Evolutionary conservation across 441 rosid genomes (phyloP).

Genomic region (Dalechampia spathulata): DNA sequence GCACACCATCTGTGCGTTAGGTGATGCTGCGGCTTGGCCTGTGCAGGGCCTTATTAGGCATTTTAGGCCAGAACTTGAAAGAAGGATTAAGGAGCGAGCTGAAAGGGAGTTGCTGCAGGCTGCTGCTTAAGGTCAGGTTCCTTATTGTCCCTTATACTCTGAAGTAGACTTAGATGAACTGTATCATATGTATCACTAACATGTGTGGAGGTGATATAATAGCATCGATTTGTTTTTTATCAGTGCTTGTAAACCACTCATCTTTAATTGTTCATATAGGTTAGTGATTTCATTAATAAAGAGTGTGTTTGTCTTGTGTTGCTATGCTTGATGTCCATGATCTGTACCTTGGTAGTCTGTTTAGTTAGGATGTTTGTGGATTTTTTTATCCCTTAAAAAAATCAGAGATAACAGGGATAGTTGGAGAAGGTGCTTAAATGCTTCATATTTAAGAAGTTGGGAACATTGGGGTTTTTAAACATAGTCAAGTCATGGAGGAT

Average conservation of each 20-base stretch:
- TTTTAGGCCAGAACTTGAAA: slow-evolving; percentile 98
- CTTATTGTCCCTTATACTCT: slow-evolving; percentile 18
- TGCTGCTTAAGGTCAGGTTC: slow-evolving; percentile 74
- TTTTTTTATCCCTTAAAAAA: background rate
- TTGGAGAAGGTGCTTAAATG: too few species aligned
- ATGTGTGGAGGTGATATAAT: background rate
- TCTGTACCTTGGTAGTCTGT: background rate
- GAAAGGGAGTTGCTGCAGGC: slow-evolving; percentile 91
- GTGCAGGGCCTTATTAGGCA: slow-evolving; percentile 98
- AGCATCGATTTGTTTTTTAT: background rate
- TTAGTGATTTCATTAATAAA: background rate
- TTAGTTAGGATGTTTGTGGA: background rate
- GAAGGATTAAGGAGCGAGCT: slow-evolving; percentile 87
- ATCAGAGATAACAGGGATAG: background rate
- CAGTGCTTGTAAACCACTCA: background rate
- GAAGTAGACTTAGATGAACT: background rate
- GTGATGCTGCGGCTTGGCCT: slow-evolving; percentile 99
- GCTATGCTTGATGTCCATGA: background rate
- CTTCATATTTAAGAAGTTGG: too few species aligned
- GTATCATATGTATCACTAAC: background rate
- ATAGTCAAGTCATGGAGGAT: background rate
- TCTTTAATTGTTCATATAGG: background rate
- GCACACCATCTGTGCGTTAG: slow-evolving; percentile 97
- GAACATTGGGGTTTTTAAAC: background rate
- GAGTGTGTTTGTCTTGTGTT: background rate